Evolutionary conservation across 768 basidiomycete species (phyloP), one percentile per base, ranked within the genome.

Genomic region (Lyophyllum decastes): DNA sequence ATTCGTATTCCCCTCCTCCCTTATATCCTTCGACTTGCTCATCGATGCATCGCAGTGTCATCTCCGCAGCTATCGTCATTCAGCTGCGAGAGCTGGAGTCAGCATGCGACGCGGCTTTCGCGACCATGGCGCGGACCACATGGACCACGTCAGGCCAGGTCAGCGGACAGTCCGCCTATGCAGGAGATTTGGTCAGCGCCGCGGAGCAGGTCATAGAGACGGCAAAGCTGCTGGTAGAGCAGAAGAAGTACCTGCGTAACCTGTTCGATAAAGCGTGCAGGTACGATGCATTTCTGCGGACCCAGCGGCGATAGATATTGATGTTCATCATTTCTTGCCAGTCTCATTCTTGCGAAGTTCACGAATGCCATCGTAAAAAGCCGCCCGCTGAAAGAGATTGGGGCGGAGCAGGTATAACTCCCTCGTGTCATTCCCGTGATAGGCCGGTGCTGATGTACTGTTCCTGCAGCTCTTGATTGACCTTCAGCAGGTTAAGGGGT

Each of bases 221-320:
- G 12, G 83, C 96, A 52, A 88, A 89, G 59, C 88, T 89, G 2
- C 78, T 90, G 9, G 80, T 98, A 10, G 95, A 98, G 72, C 92
- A 94, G 66, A 97, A 97, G 82, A 97, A 94, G 68, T 98, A 95
- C 72, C 69, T 94, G 43, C 80, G 94, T 53, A 99, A 95, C 73
- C 86, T 95, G 70, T 85, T 95, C 51, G 97, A 99, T 69, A 98
- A 97, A 71, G 89, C 90, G 9, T 89, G 90, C 55, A 93, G 90
- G 95, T 97, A 53, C 58, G 78, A 67, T 34, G 6, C n/a, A 30
- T 11, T 12, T n/a, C 1, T 11, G 9, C 8, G 26, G 26, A 19
- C 19, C 47, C 6, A 17, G 17, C n/a, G n/a, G 40, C 19, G 40
- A 41, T 6, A 12, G 24, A 27, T 24, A 24, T 25, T 47, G 25